These are phyloP conservation scores for Isatis tinctoria DNA, from an alignment of 345 rosid genomes.

Conservation along the genomic window DNA sequence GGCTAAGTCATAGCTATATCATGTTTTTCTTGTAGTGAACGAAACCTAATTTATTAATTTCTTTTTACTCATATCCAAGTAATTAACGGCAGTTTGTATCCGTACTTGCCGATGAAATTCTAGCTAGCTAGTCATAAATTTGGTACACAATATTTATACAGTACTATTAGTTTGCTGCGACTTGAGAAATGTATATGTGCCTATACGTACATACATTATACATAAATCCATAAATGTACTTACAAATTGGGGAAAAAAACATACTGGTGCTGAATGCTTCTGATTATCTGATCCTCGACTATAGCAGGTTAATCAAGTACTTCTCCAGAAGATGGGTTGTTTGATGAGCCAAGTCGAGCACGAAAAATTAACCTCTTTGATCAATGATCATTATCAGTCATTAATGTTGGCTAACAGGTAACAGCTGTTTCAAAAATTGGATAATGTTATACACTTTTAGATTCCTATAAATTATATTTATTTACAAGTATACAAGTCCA, in stretches of 20 bases:
- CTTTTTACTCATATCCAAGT: too few relatives aligned
- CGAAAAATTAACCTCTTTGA: background rate
- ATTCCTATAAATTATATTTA: background rate
- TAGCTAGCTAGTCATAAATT: too few relatives aligned
- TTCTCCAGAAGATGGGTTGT: background rate
- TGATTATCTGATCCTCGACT: background rate
- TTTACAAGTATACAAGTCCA: background rate
- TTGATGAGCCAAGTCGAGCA: background rate
- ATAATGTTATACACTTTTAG: background rate
- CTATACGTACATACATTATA: background rate
- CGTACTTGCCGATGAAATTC: too few relatives aligned
- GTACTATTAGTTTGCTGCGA: too few relatives aligned
- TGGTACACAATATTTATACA: too few relatives aligned
- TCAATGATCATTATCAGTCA: background rate
- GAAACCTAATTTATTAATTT: too few relatives aligned
- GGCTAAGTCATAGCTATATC: too few relatives aligned
- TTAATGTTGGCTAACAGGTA: background rate
- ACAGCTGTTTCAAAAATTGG: background rate
- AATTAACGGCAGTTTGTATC: too few relatives aligned
- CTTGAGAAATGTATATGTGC: too few relatives aligned
- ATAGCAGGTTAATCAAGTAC: background rate
- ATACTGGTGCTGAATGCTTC: background rate
- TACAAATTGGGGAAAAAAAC: background rate
- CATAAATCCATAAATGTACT: background rate
- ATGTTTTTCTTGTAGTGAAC: too few relatives aligned